Conservation (phyloP, 2,329 filamentous ascomycete genomes). For the Aureobasidium lini region DNA sequence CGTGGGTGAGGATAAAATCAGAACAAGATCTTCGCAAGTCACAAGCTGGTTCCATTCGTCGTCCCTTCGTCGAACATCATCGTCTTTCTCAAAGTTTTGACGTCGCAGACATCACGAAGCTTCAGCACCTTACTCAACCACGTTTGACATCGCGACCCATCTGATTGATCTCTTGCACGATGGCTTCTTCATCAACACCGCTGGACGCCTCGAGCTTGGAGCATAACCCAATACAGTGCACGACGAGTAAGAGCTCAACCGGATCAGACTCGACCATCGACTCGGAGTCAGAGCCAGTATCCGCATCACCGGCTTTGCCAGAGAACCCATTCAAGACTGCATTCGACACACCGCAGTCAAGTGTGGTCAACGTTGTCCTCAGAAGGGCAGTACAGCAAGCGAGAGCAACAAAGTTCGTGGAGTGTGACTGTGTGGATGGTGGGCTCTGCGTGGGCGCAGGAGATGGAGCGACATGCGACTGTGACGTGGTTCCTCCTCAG, state of each 20-base stretch:
- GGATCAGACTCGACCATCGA: neutral
- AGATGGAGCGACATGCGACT: neutral
- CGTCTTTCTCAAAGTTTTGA: too few species aligned
- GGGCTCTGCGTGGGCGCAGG: neutral
- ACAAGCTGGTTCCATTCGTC: too few species aligned
- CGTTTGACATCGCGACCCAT: too few species aligned
- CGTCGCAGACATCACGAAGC: too few species aligned
- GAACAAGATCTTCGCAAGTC: too few species aligned
- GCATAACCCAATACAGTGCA: neutral
- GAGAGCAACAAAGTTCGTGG: neutral
- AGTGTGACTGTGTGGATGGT: neutral
- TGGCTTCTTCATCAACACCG: neutral
- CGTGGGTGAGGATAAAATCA: too few species aligned
- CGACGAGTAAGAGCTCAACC: neutral
- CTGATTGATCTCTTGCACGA: too few species aligned
- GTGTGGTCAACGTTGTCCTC: neutral
- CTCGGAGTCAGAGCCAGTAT: neutral
- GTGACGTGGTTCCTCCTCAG: too few species aligned
- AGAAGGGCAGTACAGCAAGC: neutral
- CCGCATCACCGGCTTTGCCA: neutral
- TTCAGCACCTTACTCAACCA: too few species aligned
- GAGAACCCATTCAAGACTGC: neutral
- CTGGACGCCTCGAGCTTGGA: neutral
- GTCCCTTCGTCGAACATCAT: too few species aligned
- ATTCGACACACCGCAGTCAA: neutral